phyloP scores from a whole-genome alignment of 2,329 filamentous ascomycete species.

The Calonectria montana region DNA sequence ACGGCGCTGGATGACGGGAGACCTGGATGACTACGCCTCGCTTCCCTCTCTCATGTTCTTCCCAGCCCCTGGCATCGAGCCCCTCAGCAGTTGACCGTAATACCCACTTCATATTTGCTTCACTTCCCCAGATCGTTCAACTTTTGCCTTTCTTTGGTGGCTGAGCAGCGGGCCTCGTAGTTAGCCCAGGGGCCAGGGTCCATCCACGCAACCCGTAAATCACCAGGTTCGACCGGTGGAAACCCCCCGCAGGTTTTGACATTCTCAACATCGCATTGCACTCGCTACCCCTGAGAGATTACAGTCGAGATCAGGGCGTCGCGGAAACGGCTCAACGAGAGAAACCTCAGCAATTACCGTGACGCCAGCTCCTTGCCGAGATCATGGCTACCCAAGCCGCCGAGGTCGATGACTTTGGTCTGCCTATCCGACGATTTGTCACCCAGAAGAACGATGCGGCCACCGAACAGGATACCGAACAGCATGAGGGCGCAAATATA shows the following conservation, averaged over 20 bases:
- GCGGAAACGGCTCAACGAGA: constrained; percentile 7
- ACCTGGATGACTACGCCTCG: background rate
- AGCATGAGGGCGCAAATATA: constrained; percentile 8
- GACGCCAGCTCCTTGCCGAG: constrained; percentile 17
- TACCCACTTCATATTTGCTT: background rate
- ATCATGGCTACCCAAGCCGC: constrained; percentile 39
- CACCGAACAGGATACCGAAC: constrained; percentile 26
- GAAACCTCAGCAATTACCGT: constrained; percentile 13
- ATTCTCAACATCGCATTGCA: constrained; percentile 38
- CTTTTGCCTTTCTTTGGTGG: background rate
- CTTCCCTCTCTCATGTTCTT: background rate
- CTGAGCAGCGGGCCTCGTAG: constrained; percentile 6
- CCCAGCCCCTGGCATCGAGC: background rate
- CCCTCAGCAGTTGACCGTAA: background rate
- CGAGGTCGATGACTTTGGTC: constrained; percentile 77
- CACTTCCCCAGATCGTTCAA: background rate
- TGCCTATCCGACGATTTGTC: constrained; percentile 68
- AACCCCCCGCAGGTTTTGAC: constrained; percentile 38
- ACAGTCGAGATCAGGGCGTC: background rate
- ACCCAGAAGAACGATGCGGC: constrained; percentile 43
- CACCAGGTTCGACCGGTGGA: constrained; percentile 33
- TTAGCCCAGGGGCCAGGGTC: constrained; percentile 33
- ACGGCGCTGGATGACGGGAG: constrained; percentile 15
- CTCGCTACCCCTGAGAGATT: constrained; percentile 27
- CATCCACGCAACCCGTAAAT: constrained; percentile 22